These are phyloP conservation scores for Vanderwaltozyma verrucispora DNA, from an alignment of 805 yeast species.

Conservation along the genomic window DNA sequence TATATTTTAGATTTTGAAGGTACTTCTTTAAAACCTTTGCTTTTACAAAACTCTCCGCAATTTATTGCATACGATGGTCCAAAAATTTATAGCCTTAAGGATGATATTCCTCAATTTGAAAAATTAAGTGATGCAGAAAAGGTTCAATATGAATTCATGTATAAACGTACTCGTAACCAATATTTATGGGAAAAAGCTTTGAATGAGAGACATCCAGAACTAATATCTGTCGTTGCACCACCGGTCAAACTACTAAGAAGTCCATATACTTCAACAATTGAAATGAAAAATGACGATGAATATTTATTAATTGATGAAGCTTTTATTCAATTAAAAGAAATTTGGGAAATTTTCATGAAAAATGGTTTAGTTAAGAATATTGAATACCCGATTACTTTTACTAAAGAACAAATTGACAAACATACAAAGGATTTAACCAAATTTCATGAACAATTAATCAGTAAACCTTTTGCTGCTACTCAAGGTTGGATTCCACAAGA, in stretches of 20 bases:
- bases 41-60: constrained; percentile 67
- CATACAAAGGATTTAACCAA: constrained; percentile 49
- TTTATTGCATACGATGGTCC: constrained; percentile 85
- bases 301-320: constrained; percentile 56
- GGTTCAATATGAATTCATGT: constrained; percentile 77
- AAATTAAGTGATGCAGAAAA: constrained; percentile 60
- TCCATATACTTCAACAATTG: constrained; percentile 52
- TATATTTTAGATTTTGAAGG: constrained; percentile 79
- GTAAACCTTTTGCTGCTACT: constrained; percentile 78
- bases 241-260: constrained; percentile 66
- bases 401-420: constrained; percentile 47
- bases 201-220: constrained; percentile 50
- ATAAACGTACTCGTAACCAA: constrained; percentile 84
- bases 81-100: constrained; percentile 63
- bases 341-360: constrained; percentile 58
- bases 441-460: constrained; percentile 57
- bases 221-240: constrained; percentile 73
- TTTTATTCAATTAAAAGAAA: constrained; percentile 50
- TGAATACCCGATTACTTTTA: constrained; percentile 51
- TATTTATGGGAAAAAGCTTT: constrained; percentile 75
- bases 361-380: constrained; percentile 43
- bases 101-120: constrained; percentile 64
- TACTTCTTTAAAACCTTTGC: constrained; percentile 68
- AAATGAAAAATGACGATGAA: constrained; percentile 46
- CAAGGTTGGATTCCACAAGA: constrained; percentile 96